Conservation (phyloP, 257 asterid species). For the Petunia secreta region DNA sequence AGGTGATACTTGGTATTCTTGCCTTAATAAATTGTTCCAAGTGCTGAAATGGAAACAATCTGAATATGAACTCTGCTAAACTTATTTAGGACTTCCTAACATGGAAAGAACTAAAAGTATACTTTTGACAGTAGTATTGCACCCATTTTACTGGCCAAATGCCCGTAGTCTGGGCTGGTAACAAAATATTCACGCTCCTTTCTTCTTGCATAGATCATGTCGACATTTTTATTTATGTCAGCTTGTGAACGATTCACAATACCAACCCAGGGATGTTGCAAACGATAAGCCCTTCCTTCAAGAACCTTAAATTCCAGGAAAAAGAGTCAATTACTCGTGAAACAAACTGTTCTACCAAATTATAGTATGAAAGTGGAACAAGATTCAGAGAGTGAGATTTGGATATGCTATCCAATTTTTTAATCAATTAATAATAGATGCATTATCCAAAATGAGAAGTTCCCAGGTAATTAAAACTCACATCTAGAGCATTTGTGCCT, state of each 20-base stretch:
- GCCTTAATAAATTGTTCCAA: slow-evolving; percentile 32
- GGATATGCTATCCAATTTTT: background rate
- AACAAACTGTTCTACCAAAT: background rate
- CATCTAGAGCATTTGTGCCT: slow-evolving; percentile 94
- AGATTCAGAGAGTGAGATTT: background rate
- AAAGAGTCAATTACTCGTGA: background rate
- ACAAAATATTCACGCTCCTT: slow-evolving; percentile 88
- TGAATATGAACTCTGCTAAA: slow-evolving; percentile 17
- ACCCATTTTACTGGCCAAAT: slow-evolving; percentile 87
- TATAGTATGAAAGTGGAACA: background rate
- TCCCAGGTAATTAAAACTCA: slow-evolving; percentile 32
- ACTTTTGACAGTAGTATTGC: slow-evolving; percentile 92
- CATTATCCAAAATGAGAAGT: background rate
- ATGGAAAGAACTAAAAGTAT: slow-evolving; percentile 24
- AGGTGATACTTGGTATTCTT: slow-evolving; percentile 34
- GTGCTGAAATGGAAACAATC: slow-evolving; percentile 36
- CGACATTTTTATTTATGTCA: slow-evolving; percentile 78
- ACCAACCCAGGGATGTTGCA: slow-evolving; percentile 98
- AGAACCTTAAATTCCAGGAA: slow-evolving; percentile 59
- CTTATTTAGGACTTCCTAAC: background rate
- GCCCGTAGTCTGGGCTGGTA: slow-evolving; percentile 86
- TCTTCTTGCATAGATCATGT: slow-evolving; percentile 75
- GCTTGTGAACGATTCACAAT: slow-evolving; percentile 93
- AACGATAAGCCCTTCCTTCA: slow-evolving; percentile 89
- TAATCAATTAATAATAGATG: background rate